Evolutionary conservation across 345 rosid species (phyloP), one percentile per base, ranked within the genome.

Genomic region (Bretschneidera sinensis): DNA sequence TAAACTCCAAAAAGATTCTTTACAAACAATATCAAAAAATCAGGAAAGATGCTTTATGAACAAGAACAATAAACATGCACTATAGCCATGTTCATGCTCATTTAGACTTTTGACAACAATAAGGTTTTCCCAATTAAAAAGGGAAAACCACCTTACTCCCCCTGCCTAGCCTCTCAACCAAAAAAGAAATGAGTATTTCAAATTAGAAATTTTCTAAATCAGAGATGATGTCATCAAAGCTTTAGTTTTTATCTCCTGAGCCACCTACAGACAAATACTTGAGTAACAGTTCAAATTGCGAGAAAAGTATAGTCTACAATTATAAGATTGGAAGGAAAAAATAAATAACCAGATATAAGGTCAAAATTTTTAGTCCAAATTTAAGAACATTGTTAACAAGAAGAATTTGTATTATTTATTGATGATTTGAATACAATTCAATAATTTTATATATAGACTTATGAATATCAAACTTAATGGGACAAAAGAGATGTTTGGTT

Each of bases 211-310:
- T 55, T 70, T 64, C 69, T 69, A 70, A 49, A 45, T 60, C 69
- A 18, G 68, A 70, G 39, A 68, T 16, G 0, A 74, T 17, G 50
- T 68, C 74, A 68, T 64, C 64, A 74, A 55, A 49, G 17, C 57
- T 69, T 66, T 34, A 19, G 77, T 63, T 68, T 68, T 70, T 22
- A 74, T 74, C 52, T 74, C 77, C 68, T 59, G 74, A 54, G 77
- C 77, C 24, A 74, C 73, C 77, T 74, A 64, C 39, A 56, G 7
- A 33, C n/a, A 58, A 59, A 21, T 21, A 24, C 17, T 19, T 20
- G 21, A 52, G 60, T 45, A 55, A 55, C 33, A 47, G 14, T 24
- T 19, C 21, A 25, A 16, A 24, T 1, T 20, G 19, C 8, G 59
- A 13, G 13, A 21, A 62, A 21, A 47, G 25, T 47, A 13, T 13